Percentiles rank a stretch among this genome's conserved stretches.
phyloP scores from a whole-genome alignment of 352 stramenopile genomes.

The Pythium sukuiense region DNA sequence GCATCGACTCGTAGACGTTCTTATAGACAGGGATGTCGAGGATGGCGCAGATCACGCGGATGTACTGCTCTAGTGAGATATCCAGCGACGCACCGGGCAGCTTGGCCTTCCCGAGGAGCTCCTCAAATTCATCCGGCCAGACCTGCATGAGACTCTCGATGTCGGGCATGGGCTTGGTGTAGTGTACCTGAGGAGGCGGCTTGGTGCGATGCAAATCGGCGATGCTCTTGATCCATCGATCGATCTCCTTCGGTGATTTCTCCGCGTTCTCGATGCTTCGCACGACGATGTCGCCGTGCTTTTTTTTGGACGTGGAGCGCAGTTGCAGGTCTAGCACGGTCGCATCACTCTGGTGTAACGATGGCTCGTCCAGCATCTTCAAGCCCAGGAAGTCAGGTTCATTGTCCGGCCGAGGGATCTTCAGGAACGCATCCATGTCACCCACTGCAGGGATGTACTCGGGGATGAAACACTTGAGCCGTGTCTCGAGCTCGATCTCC shows the following conservation, averaged over 20 bases:
- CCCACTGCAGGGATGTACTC: conserved; percentile 96
- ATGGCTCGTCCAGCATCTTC: conserved; percentile 94
- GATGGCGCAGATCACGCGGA: conserved; percentile 90
- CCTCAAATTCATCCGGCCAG: conserved; percentile 87
- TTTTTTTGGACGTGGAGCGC: conserved; percentile 93
- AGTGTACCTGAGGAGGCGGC: conserved; percentile 91
- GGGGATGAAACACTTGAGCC: conserved; percentile 96
- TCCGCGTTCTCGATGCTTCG: conserved; percentile 94
- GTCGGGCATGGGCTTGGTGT: conserved; percentile 93
- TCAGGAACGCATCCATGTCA: conserved; percentile 96
- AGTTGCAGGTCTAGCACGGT: conserved; percentile 96
- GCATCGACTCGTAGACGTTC: conserved; percentile 93
- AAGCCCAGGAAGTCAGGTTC: conserved; percentile 90
- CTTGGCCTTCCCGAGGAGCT: conserved; percentile 69
- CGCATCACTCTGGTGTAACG: conserved; percentile 90
- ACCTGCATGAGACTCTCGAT: conserved; percentile 95
- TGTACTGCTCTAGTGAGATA: conserved; percentile 93
- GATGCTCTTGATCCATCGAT: conserved; percentile 96
- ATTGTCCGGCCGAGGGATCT: conserved; percentile 92
- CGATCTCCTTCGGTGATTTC: conserved; percentile 92
- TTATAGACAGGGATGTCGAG: conserved; percentile 95
- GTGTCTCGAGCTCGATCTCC: conserved; percentile 94
- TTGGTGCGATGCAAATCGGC: conserved; percentile 93
- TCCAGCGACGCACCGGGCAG: conserved; percentile 87
- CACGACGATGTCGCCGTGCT: conserved; percentile 90